These are phyloP conservation scores for Trichoderma koningii DNA, from an alignment of 2,329 filamentous ascomycete species.

Conservation along the genomic window DNA sequence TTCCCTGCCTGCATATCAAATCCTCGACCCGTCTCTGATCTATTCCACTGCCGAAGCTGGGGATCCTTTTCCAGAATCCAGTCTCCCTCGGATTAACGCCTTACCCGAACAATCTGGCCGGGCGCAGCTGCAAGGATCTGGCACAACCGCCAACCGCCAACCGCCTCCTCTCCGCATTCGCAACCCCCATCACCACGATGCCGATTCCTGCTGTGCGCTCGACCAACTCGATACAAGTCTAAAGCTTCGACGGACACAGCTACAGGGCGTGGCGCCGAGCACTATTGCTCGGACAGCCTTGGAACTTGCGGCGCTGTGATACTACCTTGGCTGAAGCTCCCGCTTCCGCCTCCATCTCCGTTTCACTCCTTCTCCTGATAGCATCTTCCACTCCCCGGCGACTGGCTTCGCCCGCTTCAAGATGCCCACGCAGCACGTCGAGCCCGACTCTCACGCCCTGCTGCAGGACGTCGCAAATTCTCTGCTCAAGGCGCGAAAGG, in stretches of 20 bases:
- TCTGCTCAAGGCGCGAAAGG: slow-evolving; percentile 65
- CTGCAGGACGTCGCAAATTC: slow-evolving; percentile 67
- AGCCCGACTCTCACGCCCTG: slow-evolving; percentile 51
- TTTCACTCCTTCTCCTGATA: not conserved
- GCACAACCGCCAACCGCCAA: slow-evolving; percentile 3
- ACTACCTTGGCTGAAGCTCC: not conserved
- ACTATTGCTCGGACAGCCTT: slow-evolving; percentile 14
- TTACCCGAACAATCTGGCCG: slow-evolving; percentile 7
- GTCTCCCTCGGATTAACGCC: not conserved
- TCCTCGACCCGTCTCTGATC: slow-evolving; percentile 4
- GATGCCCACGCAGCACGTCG: slow-evolving; percentile 63
- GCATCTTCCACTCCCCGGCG: not conserved
- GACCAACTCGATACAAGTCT: slow-evolving; percentile 16
- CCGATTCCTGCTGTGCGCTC: slow-evolving; percentile 25
- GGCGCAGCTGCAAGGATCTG: slow-evolving; percentile 13
- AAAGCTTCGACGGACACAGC: not conserved
- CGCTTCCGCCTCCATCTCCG: not conserved
- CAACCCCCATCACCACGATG: slow-evolving; percentile 30
- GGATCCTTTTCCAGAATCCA: not conserved
- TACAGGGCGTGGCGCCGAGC: slow-evolving; percentile 13
- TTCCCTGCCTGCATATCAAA: not conserved
- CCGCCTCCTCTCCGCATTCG: slow-evolving; percentile 20
- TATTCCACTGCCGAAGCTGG: slow-evolving; percentile 8
- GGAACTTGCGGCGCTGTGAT: slow-evolving; percentile 2
- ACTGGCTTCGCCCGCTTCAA: slow-evolving; percentile 31